Percentiles rank a stretch among this genome's conserved stretches.
phyloP scores from a whole-genome alignment of 139 green algal genomes.

The Pycnococcus provasolii region DNA sequence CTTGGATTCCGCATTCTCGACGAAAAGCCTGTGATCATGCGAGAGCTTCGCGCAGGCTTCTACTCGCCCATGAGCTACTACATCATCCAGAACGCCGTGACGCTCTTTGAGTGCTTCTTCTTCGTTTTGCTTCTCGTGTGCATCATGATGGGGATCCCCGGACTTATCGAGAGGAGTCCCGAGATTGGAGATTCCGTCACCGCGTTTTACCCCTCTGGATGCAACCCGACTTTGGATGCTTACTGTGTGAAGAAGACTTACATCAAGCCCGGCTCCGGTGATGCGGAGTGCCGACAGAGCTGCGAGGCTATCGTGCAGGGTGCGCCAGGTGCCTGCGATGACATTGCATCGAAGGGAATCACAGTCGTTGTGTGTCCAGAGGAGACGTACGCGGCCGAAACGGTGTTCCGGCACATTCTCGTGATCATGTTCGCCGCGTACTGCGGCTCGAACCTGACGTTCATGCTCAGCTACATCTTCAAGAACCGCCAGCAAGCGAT shows the following conservation, averaged over 20 bases:
- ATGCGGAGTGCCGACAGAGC: background rate
- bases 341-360: background rate
- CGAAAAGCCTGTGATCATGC: background rate
- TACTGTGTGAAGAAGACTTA: too few species aligned
- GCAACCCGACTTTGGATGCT: too few species aligned
- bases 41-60: background rate
- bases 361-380: too few species aligned
- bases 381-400: background rate
- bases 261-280: background rate
- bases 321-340: background rate
- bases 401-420: background rate
- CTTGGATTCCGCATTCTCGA: background rate
- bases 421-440: background rate
- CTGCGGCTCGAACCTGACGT: background rate
- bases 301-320: background rate
- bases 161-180: background rate
- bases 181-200: background rate
- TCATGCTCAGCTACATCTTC: background rate
- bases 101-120: slow-evolving; percentile 1
- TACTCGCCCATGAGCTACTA: background rate
- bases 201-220: background rate
- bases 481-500: background rate
- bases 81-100: background rate
- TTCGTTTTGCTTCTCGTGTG: background rate
- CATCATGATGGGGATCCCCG: background rate